phyloP scores from a whole-genome alignment of 2,329 filamentous ascomycete species.

The Mollisiaceae sp. region DNA sequence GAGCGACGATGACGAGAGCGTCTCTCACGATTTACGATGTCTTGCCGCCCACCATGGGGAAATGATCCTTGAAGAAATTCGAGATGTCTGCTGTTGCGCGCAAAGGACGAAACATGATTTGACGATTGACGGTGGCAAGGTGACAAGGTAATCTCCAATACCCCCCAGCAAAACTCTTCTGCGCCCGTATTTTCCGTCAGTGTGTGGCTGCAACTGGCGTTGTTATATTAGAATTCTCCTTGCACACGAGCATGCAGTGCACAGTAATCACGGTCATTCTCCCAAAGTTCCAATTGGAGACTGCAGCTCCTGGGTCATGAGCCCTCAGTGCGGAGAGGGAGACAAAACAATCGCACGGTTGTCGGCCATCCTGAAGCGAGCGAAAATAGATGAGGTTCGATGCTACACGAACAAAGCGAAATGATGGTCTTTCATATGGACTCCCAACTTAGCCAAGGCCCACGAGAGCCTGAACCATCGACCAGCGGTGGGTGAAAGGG shows the following conservation, averaged over 20 bases:
- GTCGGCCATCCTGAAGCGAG: not conserved
- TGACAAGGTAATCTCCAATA: slow-evolving; percentile 12
- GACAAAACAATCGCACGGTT: slow-evolving; percentile 15
- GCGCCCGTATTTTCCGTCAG: slow-evolving; percentile 10
- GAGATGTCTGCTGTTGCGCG: not conserved
- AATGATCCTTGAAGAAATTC: slow-evolving; percentile 5
- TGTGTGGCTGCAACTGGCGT: slow-evolving; percentile 14
- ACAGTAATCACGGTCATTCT: slow-evolving; percentile 13
- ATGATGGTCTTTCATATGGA: slow-evolving; percentile 7
- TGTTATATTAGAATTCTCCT: slow-evolving; percentile 20
- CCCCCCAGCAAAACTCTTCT: slow-evolving; percentile 2
- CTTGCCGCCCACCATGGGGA: slow-evolving; percentile 5
- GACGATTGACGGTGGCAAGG: slow-evolving; percentile 11
- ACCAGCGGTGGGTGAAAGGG: not conserved
- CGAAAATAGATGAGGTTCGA: not conserved
- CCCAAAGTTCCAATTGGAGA: slow-evolving; percentile 9
- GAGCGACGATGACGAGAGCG: slow-evolving; percentile 2
- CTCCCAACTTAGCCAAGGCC: slow-evolving; percentile 7
- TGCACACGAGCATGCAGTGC: slow-evolving; percentile 15
- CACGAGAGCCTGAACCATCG: slow-evolving; percentile 1
- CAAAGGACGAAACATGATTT: slow-evolving; percentile 14
- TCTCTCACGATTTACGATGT: not conserved
- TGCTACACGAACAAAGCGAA: slow-evolving; percentile 13
- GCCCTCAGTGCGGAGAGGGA: not conserved
- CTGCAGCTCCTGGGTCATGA: not conserved